phyloP scores from a whole-genome alignment of 441 rosid genomes.

The Bocquillonia castaneifolia region DNA sequence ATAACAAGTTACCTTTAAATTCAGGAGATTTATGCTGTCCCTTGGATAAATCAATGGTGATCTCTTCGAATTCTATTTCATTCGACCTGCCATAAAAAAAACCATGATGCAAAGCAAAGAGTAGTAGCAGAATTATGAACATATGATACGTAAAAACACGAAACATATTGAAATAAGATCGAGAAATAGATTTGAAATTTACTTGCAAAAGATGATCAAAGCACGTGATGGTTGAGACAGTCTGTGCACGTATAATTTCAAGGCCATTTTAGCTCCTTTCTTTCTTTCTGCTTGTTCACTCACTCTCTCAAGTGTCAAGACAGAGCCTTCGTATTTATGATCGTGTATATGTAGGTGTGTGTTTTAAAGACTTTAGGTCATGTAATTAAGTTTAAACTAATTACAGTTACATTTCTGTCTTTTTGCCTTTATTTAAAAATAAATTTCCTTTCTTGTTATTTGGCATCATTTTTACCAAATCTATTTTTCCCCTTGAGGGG shows the following conservation, averaged over 20 bases:
- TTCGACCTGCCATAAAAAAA: constrained; percentile 36
- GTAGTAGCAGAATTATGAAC: background rate
- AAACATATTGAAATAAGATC: background rate
- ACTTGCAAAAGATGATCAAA: constrained; percentile 82
- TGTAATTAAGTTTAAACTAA: no score
- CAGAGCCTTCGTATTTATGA: no score
- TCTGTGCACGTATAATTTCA: constrained; percentile 65
- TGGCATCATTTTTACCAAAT: no score
- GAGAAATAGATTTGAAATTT: constrained; percentile 5
- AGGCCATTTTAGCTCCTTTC: constrained; percentile 38
- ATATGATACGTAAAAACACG: background rate
- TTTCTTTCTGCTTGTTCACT: background rate
- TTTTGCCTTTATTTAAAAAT: no score
- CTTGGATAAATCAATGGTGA: constrained; percentile 40
- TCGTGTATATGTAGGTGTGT: no score
- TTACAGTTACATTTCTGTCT: no score
- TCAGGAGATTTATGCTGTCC: constrained; percentile 55
- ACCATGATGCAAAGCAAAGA: background rate
- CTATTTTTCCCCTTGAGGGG: no score
- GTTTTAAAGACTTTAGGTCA: no score
- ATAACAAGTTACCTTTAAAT: constrained; percentile 45
- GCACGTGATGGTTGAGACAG: constrained; percentile 84
- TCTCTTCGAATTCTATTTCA: constrained; percentile 68
- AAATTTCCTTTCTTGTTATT: no score
- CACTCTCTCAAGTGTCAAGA: background rate